These are phyloP conservation scores for Oxytropis ochrocephala DNA, from an alignment of 306 rosid species.

Conservation along the genomic window DNA sequence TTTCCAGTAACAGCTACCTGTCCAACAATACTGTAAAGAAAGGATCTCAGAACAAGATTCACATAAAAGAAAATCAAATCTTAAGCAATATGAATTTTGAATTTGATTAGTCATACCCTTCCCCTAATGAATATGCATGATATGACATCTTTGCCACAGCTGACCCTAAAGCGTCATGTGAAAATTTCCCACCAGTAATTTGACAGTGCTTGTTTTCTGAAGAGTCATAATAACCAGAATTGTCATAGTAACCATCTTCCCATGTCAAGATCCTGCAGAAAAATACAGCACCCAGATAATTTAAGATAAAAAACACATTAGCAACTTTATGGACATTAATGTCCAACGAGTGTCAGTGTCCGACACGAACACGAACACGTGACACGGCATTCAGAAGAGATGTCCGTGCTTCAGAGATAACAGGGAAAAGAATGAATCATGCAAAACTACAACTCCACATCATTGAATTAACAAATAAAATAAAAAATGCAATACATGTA, in stretches of 20 bases:
- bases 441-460: no score
- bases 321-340: no score
- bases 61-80: constrained; percentile 7
- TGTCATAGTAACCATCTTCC: constrained; percentile 89
- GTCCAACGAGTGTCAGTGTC: no score
- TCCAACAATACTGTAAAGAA: constrained; percentile 68
- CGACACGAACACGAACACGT: no score
- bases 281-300: background rate
- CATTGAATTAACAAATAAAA: no score
- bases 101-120: constrained; percentile 67
- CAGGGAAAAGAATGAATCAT: no score
- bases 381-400: no score
- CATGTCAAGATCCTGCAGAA: constrained; percentile 86
- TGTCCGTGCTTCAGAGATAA: no score
- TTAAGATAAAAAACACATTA: background rate
- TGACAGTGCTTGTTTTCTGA: constrained; percentile 40
- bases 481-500: background rate
- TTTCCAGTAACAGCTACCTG: constrained; percentile 88
- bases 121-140: constrained; percentile 82
- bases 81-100: background rate
- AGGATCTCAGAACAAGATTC: constrained; percentile 5
- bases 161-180: constrained; percentile 64
- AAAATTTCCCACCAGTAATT: constrained; percentile 45
- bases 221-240: constrained; percentile 38
- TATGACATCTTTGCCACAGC: constrained; percentile 90